Evolutionary conservation across 208 protist genomes (phyloP).

Genomic region (Strigomonas galati): DNA sequence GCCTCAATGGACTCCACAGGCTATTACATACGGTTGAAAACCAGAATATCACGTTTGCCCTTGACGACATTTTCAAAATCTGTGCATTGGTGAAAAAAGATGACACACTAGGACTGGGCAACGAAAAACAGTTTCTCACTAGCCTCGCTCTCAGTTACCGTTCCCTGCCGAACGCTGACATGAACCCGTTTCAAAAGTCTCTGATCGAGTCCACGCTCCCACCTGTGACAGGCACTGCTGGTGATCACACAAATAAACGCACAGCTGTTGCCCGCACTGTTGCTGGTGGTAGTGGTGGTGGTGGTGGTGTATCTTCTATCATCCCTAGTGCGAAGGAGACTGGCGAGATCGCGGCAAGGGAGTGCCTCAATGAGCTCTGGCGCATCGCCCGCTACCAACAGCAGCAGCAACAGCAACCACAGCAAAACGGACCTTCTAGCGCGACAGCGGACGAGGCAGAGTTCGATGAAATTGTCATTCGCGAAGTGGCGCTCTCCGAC

Average conservation of each 20-base stretch:
- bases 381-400: not conserved
- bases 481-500: not conserved
- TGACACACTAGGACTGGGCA: slow-evolving; percentile 34
- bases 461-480: not conserved
- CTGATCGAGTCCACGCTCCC: slow-evolving; percentile 38
- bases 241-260: not conserved
- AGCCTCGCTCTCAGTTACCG: slow-evolving; percentile 26
- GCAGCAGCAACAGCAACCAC: not conserved
- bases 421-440: not conserved
- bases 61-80: slow-evolving; percentile 36
- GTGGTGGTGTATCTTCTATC: slow-evolving; percentile 3
- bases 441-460: not conserved
- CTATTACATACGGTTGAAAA: not conserved
- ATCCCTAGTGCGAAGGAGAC: not conserved
- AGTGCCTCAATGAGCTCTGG: slow-evolving; percentile 1
- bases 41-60: not conserved
- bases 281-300: not conserved
- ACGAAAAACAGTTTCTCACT: slow-evolving; percentile 25
- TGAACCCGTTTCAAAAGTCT: slow-evolving; percentile 47
- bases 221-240: too few relatives aligned
- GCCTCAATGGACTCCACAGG: slow-evolving; percentile 22
- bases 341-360: not conserved
- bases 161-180: slow-evolving; percentile 9
- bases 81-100: slow-evolving; percentile 22
- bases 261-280: not conserved